Conservation (phyloP, 2,329 filamentous ascomycete species). For the Aspergillus glaucus region DNA sequence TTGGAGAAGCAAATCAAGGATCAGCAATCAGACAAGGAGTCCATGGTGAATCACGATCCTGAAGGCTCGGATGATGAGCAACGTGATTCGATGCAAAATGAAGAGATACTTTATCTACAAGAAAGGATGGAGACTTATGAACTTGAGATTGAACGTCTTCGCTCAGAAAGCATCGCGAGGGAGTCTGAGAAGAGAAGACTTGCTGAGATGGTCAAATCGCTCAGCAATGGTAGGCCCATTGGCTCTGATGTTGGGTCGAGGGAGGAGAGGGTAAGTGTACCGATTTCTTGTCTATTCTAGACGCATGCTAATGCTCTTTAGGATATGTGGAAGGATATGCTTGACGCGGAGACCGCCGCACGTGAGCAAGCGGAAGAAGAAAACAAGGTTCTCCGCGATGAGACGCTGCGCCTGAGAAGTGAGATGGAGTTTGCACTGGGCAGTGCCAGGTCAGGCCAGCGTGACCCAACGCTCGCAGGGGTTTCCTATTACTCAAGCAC, state of each 20-base stretch:
- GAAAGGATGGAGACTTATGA: constrained; percentile 82
- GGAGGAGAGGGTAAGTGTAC: constrained; percentile 39
- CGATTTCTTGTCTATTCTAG: not conserved
- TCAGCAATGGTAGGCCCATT: constrained; percentile 49
- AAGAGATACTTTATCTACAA: constrained; percentile 76
- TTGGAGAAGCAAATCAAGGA: constrained; percentile 71
- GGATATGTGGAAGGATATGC: constrained; percentile 90
- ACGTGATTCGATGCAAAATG: constrained; percentile 55
- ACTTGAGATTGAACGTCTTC: constrained; percentile 73
- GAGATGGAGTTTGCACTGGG: constrained; percentile 28
- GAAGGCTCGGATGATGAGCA: constrained; percentile 44
- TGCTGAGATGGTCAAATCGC: constrained; percentile 68
- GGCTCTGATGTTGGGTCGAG: constrained; percentile 45
- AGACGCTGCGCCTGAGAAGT: constrained; percentile 63
- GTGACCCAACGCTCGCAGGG: constrained; percentile 30
- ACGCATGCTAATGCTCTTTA: constrained; percentile 28
- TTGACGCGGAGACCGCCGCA: constrained; percentile 83
- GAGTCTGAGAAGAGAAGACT: constrained; percentile 83
- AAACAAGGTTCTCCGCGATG: constrained; percentile 74
- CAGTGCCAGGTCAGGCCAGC: constrained; percentile 26
- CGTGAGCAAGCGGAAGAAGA: constrained; percentile 89
- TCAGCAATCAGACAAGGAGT: constrained; percentile 42
- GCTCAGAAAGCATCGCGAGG: constrained; percentile 68
- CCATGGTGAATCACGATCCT: constrained; percentile 37
- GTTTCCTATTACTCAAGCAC: constrained; percentile 31